A percentile compares a stretch with the other conserved stretches of the same genome.
These are phyloP conservation scores for Mortierella sp. DNA, from an alignment of 371 early-diverging fungal species.

Conservation along the genomic window DNA sequence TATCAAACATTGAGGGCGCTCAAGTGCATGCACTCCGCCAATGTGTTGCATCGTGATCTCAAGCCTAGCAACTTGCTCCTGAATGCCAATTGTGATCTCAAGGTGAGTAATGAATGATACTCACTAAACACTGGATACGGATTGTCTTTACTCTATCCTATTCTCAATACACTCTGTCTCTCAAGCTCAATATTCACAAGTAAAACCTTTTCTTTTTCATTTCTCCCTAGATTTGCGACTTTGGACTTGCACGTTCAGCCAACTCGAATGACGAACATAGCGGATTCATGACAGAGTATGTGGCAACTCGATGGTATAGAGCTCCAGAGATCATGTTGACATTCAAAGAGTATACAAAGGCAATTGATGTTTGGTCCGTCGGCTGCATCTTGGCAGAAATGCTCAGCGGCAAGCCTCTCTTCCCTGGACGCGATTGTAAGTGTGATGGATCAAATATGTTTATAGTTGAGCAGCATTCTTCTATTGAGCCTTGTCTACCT, in stretches of 20 bases:
- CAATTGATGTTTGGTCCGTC: conserved; percentile 98
- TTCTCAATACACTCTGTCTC: too few relatives aligned
- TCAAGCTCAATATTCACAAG: not conserved
- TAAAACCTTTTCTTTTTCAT: not conserved
- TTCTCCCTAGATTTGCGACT: conserved; percentile 85
- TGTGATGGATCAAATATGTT: not conserved
- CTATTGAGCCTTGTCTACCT: not conserved
- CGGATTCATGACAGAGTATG: conserved; percentile 98
- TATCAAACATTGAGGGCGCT: conserved; percentile 97
- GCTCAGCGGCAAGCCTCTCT: conserved; percentile 90
- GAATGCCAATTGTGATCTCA: conserved; percentile 97
- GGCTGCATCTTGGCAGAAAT: conserved; percentile 98
- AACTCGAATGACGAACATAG: conserved; percentile 87
- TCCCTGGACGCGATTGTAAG: conserved; percentile 90
- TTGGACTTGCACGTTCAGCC: conserved; percentile 94
- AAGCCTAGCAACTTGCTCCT: conserved; percentile 97
- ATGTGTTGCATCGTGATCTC: conserved; percentile 97
- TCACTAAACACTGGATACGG: too few relatives aligned
- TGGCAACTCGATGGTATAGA: conserved; percentile 99
- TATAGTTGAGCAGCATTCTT: not conserved
- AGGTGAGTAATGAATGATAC: conserved; percentile 61
- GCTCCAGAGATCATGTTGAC: conserved; percentile 99
- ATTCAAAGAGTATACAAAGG: conserved; percentile 94
- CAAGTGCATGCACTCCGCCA: conserved; percentile 98
- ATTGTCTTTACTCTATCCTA: too few relatives aligned